Conservation (phyloP, 306 rosid species). For the Ochetophila trinervis region DNA sequence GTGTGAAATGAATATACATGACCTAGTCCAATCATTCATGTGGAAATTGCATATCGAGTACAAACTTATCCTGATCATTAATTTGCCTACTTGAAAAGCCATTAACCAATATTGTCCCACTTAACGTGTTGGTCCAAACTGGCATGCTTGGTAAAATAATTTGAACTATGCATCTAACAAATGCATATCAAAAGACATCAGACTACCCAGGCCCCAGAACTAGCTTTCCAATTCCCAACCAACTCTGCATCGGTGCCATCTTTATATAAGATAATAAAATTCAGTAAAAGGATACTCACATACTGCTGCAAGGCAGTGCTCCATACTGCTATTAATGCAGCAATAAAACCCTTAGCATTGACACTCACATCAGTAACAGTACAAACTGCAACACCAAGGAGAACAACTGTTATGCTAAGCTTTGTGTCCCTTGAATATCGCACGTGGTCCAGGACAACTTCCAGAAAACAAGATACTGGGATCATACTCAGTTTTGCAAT, state of each 20-base stretch:
- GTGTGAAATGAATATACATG: not conserved
- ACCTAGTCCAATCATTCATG: conserved; percentile 1
- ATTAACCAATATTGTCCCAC: not conserved
- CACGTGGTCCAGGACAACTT: conserved; percentile 62
- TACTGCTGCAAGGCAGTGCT: conserved; percentile 75
- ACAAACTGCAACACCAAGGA: conserved; percentile 84
- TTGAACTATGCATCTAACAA: not conserved
- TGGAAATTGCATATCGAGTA: not conserved
- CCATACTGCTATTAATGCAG: conserved; percentile 78
- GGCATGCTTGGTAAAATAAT: not conserved
- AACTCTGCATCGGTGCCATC: conserved; percentile 8
- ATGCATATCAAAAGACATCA: conserved; percentile 4
- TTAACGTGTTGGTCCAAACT: not conserved
- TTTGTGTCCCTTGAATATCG: conserved; percentile 76
- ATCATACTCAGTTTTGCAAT: conserved; percentile 87
- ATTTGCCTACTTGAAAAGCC: not conserved
- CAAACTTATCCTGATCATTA: conserved; percentile 1
- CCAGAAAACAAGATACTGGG: conserved; percentile 77
- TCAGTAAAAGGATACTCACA: conserved; percentile 42
- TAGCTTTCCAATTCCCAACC: conserved; percentile 21
- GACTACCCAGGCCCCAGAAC: conserved; percentile 13
- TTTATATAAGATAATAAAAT: conserved; percentile 19
- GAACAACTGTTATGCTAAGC: conserved; percentile 64
- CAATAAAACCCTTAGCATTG: conserved; percentile 65
- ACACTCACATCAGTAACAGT: conserved; percentile 82